Evolutionary conservation across 352 stramenopile species (phyloP).

Genomic region (Phytophthora pisi): DNA sequence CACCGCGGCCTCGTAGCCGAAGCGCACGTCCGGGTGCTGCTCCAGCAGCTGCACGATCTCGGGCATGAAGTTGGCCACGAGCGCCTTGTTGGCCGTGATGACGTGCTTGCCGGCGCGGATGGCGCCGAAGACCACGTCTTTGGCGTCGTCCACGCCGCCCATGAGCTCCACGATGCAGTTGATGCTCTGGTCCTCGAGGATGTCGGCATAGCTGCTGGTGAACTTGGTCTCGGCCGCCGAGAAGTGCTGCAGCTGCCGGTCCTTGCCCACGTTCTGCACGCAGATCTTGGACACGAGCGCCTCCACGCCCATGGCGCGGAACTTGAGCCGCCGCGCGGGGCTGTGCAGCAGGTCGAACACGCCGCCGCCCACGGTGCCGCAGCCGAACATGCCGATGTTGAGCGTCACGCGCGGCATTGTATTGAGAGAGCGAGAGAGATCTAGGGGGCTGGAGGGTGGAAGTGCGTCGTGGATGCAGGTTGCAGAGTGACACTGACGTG

Average conservation of each 20-base stretch:
- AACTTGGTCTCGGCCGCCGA: constrained; percentile 51
- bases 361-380: constrained; percentile 87
- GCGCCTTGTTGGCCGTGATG: constrained; percentile 97
- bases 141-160: constrained; percentile 94
- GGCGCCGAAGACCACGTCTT: constrained; percentile 92
- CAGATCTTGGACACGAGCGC: constrained; percentile 88
- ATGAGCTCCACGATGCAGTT: constrained; percentile 98
- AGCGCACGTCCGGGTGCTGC: constrained; percentile 79
- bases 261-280: constrained; percentile 80
- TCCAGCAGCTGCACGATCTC: constrained; percentile 90
- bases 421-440: no score
- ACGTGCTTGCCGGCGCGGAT: constrained; percentile 93
- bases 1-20: constrained; percentile 96
- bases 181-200: constrained; percentile 92
- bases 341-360: constrained; percentile 89
- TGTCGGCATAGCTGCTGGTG: constrained; percentile 79
- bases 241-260: constrained; percentile 70
- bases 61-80: constrained; percentile 94
- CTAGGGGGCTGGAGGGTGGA: neutral
- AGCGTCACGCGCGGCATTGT: constrained; percentile 44
- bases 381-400: constrained; percentile 90
- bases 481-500: constrained; percentile 17
- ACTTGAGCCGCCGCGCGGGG: constrained; percentile 53
- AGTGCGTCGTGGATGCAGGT: neutral
- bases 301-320: constrained; percentile 69